Base-by-base conservation (phyloP, 1,284 basidiomycete species). In the Erythrobasidium hasegawianum region DNA sequence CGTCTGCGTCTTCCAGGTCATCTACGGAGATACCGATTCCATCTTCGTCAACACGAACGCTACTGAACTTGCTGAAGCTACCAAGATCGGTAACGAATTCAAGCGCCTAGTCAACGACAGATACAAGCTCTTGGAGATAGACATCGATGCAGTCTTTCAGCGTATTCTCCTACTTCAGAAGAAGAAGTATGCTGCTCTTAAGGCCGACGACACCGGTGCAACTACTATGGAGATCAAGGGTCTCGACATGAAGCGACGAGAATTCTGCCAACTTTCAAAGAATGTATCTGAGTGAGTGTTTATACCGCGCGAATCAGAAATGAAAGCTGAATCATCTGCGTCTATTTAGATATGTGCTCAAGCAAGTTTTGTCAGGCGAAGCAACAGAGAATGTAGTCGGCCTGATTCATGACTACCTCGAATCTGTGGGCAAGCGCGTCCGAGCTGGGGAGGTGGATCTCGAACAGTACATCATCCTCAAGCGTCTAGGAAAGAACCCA, bases 121-220 rank as follows among this genome's bases (percentile, higher is more conserved):
- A 26, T 98, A 97, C 80, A 88, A 86, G 73, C 83, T 97, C 54
- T 86, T 99, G 45, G 96, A 99, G 77, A 99, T 98, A 69, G 96
- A 98, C 76, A 83, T 97, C 33, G 96, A 99, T 73, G 87, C 89
- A 7, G 85, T 97, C 26, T 99, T 98, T 80, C 86, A 95, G 75
- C 86, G 96, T 1, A 83, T 99, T 70, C 79, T 99, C 0, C 83
- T 99, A 18, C 80, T 99, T 58, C 95, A 98, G 76, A 99, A 98
- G 85, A 99, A 98, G 81, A 98, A 98, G 79, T 99, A 99, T 73
- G 96, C 96, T 0, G 96, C 96, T 0, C 82, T 97, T 76, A 96
- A 97, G 79, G 86, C 95, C 43, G 90, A 90, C 73, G 88, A 91
- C 71, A 84, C 83, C 14, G 83, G 83, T 0, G 82, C 84, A 64